These are phyloP conservation scores for Xenoacremonium recifei DNA, from an alignment of 2,329 filamentous ascomycete species.

Conservation along the genomic window DNA sequence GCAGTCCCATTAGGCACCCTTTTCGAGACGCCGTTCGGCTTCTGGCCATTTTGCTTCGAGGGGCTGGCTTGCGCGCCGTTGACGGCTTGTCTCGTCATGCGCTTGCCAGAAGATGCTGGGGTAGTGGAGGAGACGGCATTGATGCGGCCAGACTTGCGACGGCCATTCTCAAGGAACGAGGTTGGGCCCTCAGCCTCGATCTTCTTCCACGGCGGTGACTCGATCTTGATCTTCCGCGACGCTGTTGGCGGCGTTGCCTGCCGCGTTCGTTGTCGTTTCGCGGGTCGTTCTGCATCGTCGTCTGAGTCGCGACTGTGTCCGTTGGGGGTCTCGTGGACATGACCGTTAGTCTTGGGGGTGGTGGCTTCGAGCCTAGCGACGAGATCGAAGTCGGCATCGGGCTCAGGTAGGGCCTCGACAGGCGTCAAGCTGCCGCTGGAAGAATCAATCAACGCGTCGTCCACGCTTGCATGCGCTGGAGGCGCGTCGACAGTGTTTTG, in stretches of 20 bases:
- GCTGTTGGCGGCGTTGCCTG: slow-evolving; percentile 42
- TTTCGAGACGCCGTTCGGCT: slow-evolving; percentile 23
- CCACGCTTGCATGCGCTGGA: slow-evolving; percentile 11
- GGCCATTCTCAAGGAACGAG: slow-evolving; percentile 73
- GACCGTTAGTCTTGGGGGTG: slow-evolving; percentile 32
- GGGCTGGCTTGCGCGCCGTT: slow-evolving; percentile 32
- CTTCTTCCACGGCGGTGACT: slow-evolving; percentile 93
- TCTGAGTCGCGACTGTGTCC: slow-evolving; percentile 25
- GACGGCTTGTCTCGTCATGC: slow-evolving; percentile 46
- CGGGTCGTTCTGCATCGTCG: slow-evolving; percentile 49
- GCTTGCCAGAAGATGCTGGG: slow-evolving; percentile 48
- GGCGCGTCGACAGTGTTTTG: slow-evolving; percentile 24
- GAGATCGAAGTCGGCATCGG: slow-evolving; percentile 20
- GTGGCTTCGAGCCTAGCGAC: slow-evolving; percentile 23
- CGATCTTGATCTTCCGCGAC: slow-evolving; percentile 46
- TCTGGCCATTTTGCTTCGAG: slow-evolving; percentile 25
- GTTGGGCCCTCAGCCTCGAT: slow-evolving; percentile 83
- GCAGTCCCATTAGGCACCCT: slow-evolving; percentile 25
- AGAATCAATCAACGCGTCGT: slow-evolving; percentile 17
- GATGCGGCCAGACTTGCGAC: slow-evolving; percentile 64
- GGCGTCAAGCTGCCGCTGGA: slow-evolving; percentile 8
- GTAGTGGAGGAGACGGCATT: slow-evolving; percentile 56
- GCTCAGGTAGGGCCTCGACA: slow-evolving; percentile 10
- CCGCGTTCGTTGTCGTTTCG: slow-evolving; percentile 65
- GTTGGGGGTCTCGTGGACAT: slow-evolving; percentile 55